Conservation (phyloP, 495 filamentous ascomycete species). For the Apiosordaria backusii region DNA sequence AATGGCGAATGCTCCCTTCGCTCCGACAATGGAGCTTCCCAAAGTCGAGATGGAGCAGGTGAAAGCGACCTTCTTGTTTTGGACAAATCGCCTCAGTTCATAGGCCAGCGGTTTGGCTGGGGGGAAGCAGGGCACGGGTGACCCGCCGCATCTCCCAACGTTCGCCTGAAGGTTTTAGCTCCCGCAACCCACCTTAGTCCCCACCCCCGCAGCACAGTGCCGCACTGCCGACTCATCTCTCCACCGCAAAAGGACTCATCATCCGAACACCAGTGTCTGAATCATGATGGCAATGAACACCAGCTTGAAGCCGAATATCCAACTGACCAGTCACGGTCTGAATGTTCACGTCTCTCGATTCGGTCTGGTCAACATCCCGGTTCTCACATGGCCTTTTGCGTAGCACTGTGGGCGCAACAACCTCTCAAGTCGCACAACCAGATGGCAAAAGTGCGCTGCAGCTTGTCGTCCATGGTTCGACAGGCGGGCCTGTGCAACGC, state of each 20-base stretch:
- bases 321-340: no score
- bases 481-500: no score
- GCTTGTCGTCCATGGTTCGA: not conserved
- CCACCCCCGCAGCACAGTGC: not conserved
- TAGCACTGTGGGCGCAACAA: no score
- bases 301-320: no score
- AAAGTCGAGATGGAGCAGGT: not conserved
- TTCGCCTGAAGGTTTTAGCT: not conserved
- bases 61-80: slow-evolving; percentile 5
- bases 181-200: not conserved
- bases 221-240: not conserved
- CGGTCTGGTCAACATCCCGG: no score
- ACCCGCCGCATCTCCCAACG: not conserved
- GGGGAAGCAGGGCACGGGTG: not conserved
- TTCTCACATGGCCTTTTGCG: not conserved
- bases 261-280: no score
- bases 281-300: no score
- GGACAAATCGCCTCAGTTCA: not conserved
- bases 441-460: not conserved
- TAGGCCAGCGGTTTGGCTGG: not conserved
- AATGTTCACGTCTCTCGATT: no score
- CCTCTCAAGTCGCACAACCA: not conserved
- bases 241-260: no score
- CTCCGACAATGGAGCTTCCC: not conserved
- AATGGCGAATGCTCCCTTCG: not conserved